A percentile compares a stretch with the other conserved stretches of the same genome.
phyloP scores from a whole-genome alignment of 371 early-diverging fungal species.

The Actinomortierella ambigua region DNA sequence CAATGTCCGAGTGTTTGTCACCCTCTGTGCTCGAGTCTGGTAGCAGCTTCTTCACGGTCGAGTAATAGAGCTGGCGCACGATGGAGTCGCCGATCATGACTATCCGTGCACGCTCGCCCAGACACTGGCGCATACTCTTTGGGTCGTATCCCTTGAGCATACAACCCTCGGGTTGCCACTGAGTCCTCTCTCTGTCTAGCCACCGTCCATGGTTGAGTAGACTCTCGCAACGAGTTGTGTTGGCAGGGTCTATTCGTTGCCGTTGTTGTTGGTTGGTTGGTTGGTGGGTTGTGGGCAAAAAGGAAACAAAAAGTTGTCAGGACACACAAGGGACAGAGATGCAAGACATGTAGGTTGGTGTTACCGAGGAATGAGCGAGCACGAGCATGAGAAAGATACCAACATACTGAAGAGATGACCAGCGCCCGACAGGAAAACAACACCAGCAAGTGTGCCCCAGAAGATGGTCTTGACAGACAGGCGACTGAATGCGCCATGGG shows the following conservation, averaged over 20 bases:
- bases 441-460: constrained; percentile 9
- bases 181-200: constrained; percentile 38
- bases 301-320: background rate
- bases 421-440: constrained; percentile 10
- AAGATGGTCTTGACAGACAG: constrained; percentile 10
- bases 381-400: too few species aligned
- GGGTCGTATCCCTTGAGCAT: constrained; percentile 57
- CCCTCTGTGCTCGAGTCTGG: constrained; percentile 40
- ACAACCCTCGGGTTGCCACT: constrained; percentile 70
- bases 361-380: background rate
- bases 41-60: constrained; percentile 52
- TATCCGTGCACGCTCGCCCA: constrained; percentile 47
- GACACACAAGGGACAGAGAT: too few species aligned
- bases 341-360: background rate
- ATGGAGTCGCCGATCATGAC: constrained; percentile 76
- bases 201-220: constrained; percentile 55
- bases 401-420: constrained; percentile 18
- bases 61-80: constrained; percentile 64
- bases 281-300: background rate
- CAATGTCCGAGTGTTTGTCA: constrained; percentile 48
- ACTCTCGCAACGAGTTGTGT: constrained; percentile 51
- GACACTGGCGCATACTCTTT: constrained; percentile 51
- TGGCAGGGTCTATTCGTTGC: constrained; percentile 43
- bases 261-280: background rate
- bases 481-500: too few species aligned